Evolutionary conservation across 2,329 filamentous ascomycete species (phyloP).

Genomic region (Pseudogymnoascus sp.): DNA sequence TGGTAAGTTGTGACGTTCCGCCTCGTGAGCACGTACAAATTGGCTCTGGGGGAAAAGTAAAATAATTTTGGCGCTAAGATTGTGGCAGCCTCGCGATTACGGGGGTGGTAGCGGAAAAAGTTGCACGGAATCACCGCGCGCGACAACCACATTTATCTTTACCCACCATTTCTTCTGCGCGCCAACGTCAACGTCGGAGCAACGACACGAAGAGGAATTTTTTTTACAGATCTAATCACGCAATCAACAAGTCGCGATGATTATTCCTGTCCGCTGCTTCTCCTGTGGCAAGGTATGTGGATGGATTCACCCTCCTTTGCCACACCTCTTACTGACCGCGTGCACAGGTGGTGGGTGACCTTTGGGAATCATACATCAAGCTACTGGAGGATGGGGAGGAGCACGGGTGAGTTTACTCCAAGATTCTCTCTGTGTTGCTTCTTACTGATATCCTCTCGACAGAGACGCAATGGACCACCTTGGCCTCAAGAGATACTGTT

Average conservation of each 20-base stretch:
- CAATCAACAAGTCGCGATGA: conserved; percentile 56
- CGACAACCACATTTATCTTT: neutral
- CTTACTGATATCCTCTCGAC: conserved; percentile 12
- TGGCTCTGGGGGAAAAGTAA: conserved; percentile 4
- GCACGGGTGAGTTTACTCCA: conserved; percentile 56
- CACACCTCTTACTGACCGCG: neutral
- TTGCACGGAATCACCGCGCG: conserved; percentile 3
- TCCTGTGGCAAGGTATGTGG: conserved; percentile 87
- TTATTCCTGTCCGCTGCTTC: conserved; percentile 97
- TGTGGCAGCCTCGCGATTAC: conserved; percentile 9
- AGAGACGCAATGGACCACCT: conserved; percentile 96
- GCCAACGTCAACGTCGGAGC: conserved; percentile 1
- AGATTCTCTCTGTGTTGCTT: neutral
- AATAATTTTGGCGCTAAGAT: conserved; percentile 12
- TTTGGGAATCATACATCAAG: conserved; percentile 93
- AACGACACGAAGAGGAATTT: conserved; percentile 1
- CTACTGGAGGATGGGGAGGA: conserved; percentile 70
- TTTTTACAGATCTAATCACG: conserved; percentile 3
- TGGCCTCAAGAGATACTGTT: conserved; percentile 93
- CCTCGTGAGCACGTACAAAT: conserved; percentile 9
- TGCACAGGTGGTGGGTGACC: conserved; percentile 73
- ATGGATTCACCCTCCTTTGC: neutral
- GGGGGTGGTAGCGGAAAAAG: conserved; percentile 5
- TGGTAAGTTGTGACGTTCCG: conserved; percentile 6
- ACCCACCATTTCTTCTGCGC: neutral